Evolutionary conservation across 192 early-diverging fungal genomes (phyloP), one percentile per base, ranked within the genome.

Genomic region (Coemansia erecta): DNA sequence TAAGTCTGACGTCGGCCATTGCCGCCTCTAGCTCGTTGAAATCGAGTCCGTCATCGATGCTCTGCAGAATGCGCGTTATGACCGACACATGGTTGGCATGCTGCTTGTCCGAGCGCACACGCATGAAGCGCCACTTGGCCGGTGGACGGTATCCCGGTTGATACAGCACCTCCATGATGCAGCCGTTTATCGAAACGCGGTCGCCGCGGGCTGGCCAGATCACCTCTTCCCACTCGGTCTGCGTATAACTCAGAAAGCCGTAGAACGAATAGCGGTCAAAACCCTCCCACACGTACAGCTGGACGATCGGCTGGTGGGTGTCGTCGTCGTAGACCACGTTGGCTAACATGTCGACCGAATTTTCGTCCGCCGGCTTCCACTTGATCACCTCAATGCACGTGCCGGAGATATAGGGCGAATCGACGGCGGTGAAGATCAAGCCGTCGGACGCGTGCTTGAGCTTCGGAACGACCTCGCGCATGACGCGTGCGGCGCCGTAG

Each of bases 331-430:
- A 1, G 15, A 18, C 23, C 8, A 86, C 42, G 9, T 60, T 41
- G n/a, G 91, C 52, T 48, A 71, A 74, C 23, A 94, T 90, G 57
- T 94, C 92, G 10, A 92, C 72, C 0, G 90, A 90, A 61, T 92
- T 94, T 50, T 92, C 90, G 60, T 82, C 72, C 9, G 88, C 82
- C 14, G 92, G 89, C 60, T 92, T 94, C 92, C 92, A 94, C 70
- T 94, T 94, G 51, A 92, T 64, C 68, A 90, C 93, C 33, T 44
- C 44, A 9, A 73, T 22, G 48, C 83, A 85, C 6, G 90, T 92
- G 26, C 91, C 91, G 4, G 72, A 59, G 8, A 58, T 66, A 60
- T 94, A 94, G 18, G 83, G 82, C 4, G 84, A 76, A 0, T 58
- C 46, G 14, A 81, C 79, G 6, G 88, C 83, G 0, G 89, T 90